Evolutionary conservation across 805 yeast genomes (phyloP).

Genomic region (Candida tammaniensis): DNA sequence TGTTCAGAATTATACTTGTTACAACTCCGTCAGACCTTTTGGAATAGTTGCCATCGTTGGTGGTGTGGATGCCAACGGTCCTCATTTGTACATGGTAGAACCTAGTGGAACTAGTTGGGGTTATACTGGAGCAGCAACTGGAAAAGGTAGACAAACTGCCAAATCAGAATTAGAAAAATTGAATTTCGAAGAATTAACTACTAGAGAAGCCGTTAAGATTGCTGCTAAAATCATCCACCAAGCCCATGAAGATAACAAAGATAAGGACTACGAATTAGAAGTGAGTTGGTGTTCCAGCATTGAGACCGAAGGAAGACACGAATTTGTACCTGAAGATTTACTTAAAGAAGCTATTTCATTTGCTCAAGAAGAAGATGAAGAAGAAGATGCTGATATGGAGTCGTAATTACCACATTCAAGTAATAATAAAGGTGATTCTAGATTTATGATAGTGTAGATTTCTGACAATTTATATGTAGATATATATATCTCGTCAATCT

Average conservation of each 20-base stretch:
- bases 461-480: too few relatives aligned
- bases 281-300: conserved; percentile 80
- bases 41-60: conserved; percentile 92
- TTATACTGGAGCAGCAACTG: conserved; percentile 94
- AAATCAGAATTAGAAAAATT: conserved; percentile 93
- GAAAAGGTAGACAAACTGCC: conserved; percentile 98
- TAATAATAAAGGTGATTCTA: too few relatives aligned
- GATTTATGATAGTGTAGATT: too few relatives aligned
- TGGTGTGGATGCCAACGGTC: conserved; percentile 86
- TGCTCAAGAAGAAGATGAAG: conserved; percentile 82
- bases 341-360: conserved; percentile 77
- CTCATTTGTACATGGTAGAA: conserved; percentile 94
- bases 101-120: conserved; percentile 99
- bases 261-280: conserved; percentile 94
- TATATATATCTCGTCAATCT: too few relatives aligned
- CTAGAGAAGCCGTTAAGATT: conserved; percentile 81
- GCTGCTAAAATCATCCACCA: conserved; percentile 91
- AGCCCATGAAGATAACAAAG: conserved; percentile 98
- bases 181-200: conserved; percentile 64
- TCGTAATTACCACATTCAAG: too few relatives aligned
- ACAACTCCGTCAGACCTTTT: conserved; percentile 96
- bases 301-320: conserved; percentile 79
- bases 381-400: conserved; percentile 48
- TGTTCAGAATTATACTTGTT: conserved; percentile 93
- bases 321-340: conserved; percentile 74